These are phyloP conservation scores for Dothistroma pini DNA, from an alignment of 2,329 filamentous ascomycete genomes.

Conservation along the genomic window DNA sequence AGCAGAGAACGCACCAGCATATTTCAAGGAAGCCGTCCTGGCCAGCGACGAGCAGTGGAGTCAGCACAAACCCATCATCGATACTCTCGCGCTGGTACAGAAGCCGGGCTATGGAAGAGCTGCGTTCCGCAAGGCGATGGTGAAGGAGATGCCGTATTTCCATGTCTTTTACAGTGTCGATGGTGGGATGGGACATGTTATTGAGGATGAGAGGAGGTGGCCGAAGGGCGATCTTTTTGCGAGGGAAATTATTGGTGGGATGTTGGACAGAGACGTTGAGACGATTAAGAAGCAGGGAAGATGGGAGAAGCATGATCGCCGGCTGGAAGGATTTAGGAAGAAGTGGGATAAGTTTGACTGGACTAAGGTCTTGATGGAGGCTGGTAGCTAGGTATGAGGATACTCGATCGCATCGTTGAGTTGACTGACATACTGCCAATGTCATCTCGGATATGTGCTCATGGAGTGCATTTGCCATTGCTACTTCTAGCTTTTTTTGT, in stretches of 20 bases:
- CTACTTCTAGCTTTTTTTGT: not conserved
- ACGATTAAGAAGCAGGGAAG: constrained; percentile 85
- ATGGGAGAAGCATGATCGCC: constrained; percentile 67
- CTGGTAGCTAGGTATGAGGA: not conserved
- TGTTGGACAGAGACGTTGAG: constrained; percentile 78
- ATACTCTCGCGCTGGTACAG: constrained; percentile 63
- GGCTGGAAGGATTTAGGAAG: constrained; percentile 75
- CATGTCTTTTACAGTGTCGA: constrained; percentile 95
- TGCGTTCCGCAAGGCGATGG: constrained; percentile 77
- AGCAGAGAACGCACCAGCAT: constrained; percentile 88
- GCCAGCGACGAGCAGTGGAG: constrained; percentile 88
- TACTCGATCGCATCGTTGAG: not conserved
- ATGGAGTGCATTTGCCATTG: not conserved
- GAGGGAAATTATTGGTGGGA: constrained; percentile 84
- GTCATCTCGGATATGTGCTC: not conserved
- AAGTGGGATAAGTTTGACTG: constrained; percentile 94
- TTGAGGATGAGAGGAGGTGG: constrained; percentile 83
- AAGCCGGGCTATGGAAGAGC: constrained; percentile 68
- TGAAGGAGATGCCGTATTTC: constrained; percentile 98
- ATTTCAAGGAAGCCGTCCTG: constrained; percentile 93
- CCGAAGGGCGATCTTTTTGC: constrained; percentile 90
- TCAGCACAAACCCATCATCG: constrained; percentile 91
- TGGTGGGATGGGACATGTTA: constrained; percentile 85
- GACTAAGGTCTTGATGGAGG: constrained; percentile 60
- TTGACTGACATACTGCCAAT: not conserved